Evolutionary conservation across 1,284 basidiomycete species (phyloP).

Genomic region (Hymenochaete sp.): DNA sequence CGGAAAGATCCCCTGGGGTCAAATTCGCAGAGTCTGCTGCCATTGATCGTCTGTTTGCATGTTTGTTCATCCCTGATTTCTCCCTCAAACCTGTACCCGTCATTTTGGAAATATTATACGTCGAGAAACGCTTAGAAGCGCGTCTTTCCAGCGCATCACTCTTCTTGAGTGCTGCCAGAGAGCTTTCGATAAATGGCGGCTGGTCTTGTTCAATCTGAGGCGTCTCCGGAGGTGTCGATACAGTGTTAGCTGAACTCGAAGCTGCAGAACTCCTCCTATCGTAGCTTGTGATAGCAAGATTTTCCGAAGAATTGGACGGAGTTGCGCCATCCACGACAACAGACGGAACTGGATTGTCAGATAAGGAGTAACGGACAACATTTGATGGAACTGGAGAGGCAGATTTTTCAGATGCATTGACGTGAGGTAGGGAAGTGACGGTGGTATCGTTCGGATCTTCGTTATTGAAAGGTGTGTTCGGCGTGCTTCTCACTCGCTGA

Average conservation of each 20-base stretch:
- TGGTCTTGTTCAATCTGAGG: conserved; percentile 37
- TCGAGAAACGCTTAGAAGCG: conserved; percentile 94
- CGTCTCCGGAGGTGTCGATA: conserved; percentile 25
- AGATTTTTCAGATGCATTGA: conserved; percentile 16
- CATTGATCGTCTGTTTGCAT: conserved; percentile 55
- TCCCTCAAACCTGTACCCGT: conserved; percentile 46
- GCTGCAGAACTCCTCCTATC: no score
- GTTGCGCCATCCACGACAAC: conserved; percentile 50
- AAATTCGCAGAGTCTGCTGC: conserved; percentile 47
- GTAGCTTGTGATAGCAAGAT: conserved; percentile 10
- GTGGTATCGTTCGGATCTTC: conserved; percentile 23
- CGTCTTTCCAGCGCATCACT: conserved; percentile 83
- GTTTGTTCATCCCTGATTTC: conserved; percentile 28
- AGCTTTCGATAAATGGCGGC: conserved; percentile 67
- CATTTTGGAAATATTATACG: conserved; percentile 95
- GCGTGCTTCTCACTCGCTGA: conserved; percentile 19
- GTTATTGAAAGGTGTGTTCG: conserved; percentile 21
- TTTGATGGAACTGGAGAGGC: conserved; percentile 38
- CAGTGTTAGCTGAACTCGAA: conserved; percentile 20
- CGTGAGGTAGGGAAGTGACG: conserved; percentile 22
- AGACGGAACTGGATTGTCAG: conserved; percentile 51
- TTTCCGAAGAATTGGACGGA: conserved; percentile 17
- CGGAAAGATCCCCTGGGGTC: conserved; percentile 59
- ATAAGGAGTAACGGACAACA: conserved; percentile 68
- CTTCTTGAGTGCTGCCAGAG: conserved; percentile 82